Base-by-base conservation (phyloP, 1,284 basidiomycete species). In the Moesziomyces antarcticus region DNA sequence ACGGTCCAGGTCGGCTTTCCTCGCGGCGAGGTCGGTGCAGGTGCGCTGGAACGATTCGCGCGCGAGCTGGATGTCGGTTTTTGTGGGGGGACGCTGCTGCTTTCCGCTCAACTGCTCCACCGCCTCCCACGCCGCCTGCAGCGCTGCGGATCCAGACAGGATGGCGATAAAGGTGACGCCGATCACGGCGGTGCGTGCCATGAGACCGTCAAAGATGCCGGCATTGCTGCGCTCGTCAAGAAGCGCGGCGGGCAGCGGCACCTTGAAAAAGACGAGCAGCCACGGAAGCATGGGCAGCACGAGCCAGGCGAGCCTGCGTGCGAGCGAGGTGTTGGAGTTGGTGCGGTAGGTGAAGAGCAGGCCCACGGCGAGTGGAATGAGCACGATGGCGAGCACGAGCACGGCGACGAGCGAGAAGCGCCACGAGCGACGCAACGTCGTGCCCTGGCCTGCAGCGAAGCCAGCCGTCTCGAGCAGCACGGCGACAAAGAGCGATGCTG, bases 121-220 rank as follows among this genome's bases (percentile, higher is more conserved):
- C 16, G 85, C 84, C 49, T 86, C 83, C 83, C 83, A 85, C 0
- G 85, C 85, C 0, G 85, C 84, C 48, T 84, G 85, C 24, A 84
- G 78, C 0, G 85, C 85, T 40, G 82, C 85, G 9, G 82, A 85
- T 5, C 85, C 85, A 0, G 85, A 86, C 0, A 86, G 72, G 1
- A 82, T 60, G 1, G 82, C 85, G 50, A 86, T 86, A n/a, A 86
- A 75, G 5, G 81, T 70, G 16, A 85, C 82, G 9, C 85, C 85
- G 3, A 85, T 80, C 9, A 85, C 82, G 44, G 85, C 85, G 2
- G 85, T 84, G 7, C 85, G 60, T 18, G 78, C 73, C 20, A 81
- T 66, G 10, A 79, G 60, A 3, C 70, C 68, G 33, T 77, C 75
- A 20, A 73, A 47, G 24, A 67, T 58, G 40, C 73, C 65, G 22